These are phyloP conservation scores for Trypanosoma lewisi DNA, from an alignment of 208 protist species.

Conservation along the genomic window DNA sequence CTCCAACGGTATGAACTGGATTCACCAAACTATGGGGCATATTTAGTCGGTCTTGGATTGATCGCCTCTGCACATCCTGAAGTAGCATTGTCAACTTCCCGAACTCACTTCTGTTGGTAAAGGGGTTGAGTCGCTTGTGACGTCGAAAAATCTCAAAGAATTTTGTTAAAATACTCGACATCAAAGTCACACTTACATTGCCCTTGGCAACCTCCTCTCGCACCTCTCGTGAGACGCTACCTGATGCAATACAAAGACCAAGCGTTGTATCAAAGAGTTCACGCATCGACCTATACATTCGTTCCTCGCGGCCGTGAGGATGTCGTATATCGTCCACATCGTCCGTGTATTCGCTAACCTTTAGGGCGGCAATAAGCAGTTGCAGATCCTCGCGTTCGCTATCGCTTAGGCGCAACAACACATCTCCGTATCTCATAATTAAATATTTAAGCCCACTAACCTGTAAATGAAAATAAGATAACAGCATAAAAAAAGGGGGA, in stretches of 20 bases:
- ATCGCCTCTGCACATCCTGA: slow-evolving; percentile 84
- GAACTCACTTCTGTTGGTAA: slow-evolving; percentile 91
- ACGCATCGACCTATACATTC: slow-evolving; percentile 57
- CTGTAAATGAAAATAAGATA: not conserved
- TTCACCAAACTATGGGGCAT: slow-evolving; percentile 59
- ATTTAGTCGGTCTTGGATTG: slow-evolving; percentile 46
- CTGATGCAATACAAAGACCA: slow-evolving; percentile 76
- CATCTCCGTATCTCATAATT: slow-evolving; percentile 17
- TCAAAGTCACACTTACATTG: slow-evolving; percentile 28
- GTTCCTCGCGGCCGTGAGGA: slow-evolving; percentile 41
- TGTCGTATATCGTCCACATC: slow-evolving; percentile 81
- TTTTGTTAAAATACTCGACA: slow-evolving; percentile 74
- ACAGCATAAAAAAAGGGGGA: not conserved
- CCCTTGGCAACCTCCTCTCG: slow-evolving; percentile 56
- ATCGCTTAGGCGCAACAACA: slow-evolving; percentile 70
- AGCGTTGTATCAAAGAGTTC: slow-evolving; percentile 80
- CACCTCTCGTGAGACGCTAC: slow-evolving; percentile 52
- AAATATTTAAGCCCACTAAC: not conserved
- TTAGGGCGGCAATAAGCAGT: slow-evolving; percentile 78
- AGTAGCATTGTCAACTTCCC: slow-evolving; percentile 97
- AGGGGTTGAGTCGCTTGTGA: slow-evolving; percentile 97
- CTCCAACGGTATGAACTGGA: slow-evolving; percentile 87
- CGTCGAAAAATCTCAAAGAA: slow-evolving; percentile 95
- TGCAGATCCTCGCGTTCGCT: slow-evolving; percentile 82
- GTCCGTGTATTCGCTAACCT: slow-evolving; percentile 90